Conservation (phyloP, 2,329 filamentous ascomycete genomes). For the Claviceps fusiformis region DNA sequence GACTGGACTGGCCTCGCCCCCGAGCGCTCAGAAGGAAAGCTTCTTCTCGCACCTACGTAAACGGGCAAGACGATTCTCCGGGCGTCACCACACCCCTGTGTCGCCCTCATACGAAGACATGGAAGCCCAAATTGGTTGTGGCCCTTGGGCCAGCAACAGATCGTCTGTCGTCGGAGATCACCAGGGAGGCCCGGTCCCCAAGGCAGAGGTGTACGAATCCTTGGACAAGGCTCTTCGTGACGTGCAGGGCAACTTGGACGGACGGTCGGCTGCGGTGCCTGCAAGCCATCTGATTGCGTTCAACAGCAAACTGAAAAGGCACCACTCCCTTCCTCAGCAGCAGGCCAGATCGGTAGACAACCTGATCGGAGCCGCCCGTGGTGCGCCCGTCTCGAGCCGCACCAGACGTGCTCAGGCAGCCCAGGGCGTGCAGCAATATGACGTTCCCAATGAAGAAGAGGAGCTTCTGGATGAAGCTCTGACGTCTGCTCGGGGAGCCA, state of each 20-base stretch:
- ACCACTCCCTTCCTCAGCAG: constrained; percentile 51
- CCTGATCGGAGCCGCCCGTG: constrained; percentile 40
- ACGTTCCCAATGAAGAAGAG: constrained; percentile 92
- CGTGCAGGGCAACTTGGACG: constrained; percentile 35
- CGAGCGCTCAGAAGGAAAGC: constrained; percentile 74
- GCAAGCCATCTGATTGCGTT: constrained; percentile 35
- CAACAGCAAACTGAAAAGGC: constrained; percentile 44
- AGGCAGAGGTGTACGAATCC: constrained; percentile 45
- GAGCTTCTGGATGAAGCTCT: constrained; percentile 87
- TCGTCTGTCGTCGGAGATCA: constrained; percentile 70
- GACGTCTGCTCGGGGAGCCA: constrained; percentile 60
- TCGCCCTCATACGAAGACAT: constrained; percentile 74
- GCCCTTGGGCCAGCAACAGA: constrained; percentile 74
- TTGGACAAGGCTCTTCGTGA: constrained; percentile 45
- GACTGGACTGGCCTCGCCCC: constrained; percentile 60
- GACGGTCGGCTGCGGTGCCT: constrained; percentile 31
- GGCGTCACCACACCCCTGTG: constrained; percentile 70
- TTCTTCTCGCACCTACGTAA: constrained; percentile 98
- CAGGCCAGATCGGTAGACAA: constrained; percentile 52
- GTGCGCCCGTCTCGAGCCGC: constrained; percentile 59
- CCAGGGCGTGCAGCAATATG: constrained; percentile 71
- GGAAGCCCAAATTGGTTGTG: constrained; percentile 85
- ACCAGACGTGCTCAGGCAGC: constrained; percentile 63
- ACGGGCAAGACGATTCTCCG: constrained; percentile 80
- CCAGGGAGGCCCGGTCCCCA: constrained; percentile 33